These are phyloP conservation scores for Populus hybrid DNA, from an alignment of 441 rosid genomes.

Conservation along the genomic window DNA sequence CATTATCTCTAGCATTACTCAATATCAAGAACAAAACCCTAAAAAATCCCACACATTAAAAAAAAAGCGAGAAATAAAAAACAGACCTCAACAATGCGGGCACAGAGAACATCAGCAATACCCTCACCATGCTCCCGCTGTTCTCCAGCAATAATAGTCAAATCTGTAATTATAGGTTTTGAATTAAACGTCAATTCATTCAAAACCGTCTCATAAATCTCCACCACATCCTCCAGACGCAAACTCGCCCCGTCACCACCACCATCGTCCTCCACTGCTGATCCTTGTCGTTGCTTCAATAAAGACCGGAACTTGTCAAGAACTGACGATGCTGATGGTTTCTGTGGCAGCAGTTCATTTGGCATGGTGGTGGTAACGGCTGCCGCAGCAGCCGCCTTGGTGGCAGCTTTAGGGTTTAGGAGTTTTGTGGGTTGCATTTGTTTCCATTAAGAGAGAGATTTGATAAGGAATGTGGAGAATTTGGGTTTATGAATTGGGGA, in stretches of 20 bases:
- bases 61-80: conserved; percentile 2
- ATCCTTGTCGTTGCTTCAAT: conserved; percentile 53
- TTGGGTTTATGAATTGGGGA: conserved; percentile 23
- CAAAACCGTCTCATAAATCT: conserved; percentile 62
- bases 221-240: conserved; percentile 58
- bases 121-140: conserved; percentile 77
- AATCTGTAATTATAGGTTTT: conserved; percentile 95
- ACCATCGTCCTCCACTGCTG: conserved; percentile 28
- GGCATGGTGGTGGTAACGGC: conserved; percentile 2
- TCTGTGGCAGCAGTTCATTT: conserved; percentile 19
- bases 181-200: conserved; percentile 83
- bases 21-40: background rate
- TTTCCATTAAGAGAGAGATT: background rate
- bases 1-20: background rate
- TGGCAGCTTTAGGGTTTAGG: conserved; percentile 10
- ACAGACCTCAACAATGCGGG: conserved; percentile 83
- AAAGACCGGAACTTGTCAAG: conserved; percentile 49
- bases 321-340: conserved; percentile 34
- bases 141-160: conserved; percentile 94
- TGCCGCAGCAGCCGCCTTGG: background rate
- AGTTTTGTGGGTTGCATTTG: conserved; percentile 27
- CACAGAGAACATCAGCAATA: conserved; percentile 84
- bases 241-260: conserved; percentile 31
- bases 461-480: background rate
- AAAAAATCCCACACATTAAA: conserved; percentile 9